These are phyloP conservation scores for Microcyclospora tardicrescens DNA, from an alignment of 2,329 filamentous ascomycete genomes.

Conservation along the genomic window DNA sequence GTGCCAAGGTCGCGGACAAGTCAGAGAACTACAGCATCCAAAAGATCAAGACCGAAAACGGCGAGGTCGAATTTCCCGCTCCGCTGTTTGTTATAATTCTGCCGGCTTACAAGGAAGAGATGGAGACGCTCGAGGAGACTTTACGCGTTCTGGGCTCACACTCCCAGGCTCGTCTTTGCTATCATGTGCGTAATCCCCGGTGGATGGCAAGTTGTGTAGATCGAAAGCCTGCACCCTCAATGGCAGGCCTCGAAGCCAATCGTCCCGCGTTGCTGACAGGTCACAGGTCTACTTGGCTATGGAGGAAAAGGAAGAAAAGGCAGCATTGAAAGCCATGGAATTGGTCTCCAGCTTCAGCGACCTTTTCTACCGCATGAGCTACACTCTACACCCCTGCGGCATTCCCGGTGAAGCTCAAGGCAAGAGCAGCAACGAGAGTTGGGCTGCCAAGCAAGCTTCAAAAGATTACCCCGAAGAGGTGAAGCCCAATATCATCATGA, in stretches of 20 bases:
- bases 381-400: constrained; percentile 52
- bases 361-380: constrained; percentile 53
- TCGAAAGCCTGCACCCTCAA: neutral
- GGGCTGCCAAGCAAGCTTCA: constrained; percentile 54
- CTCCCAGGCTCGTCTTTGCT: constrained; percentile 47
- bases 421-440: constrained; percentile 62
- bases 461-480: constrained; percentile 41
- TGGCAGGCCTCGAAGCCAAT: neutral
- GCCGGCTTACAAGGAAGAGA: constrained; percentile 63
- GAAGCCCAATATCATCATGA: constrained; percentile 53
- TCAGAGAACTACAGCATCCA: constrained; percentile 5
- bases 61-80: constrained; percentile 9
- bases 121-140: constrained; percentile 55
- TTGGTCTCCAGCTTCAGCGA: constrained; percentile 51
- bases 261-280: constrained; percentile 5
- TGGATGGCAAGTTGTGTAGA: neutral
- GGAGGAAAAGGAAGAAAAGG: constrained; percentile 54
- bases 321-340: constrained; percentile 47
- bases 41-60: constrained; percentile 10
- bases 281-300: constrained; percentile 56
- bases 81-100: constrained; percentile 53
- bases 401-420: constrained; percentile 57
- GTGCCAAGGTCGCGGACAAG: constrained; percentile 4
- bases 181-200: constrained; percentile 51
- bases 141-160: constrained; percentile 57